Base-by-base conservation (phyloP, 139 green algal species). In the Raphidocelis subcapitata region DNA sequence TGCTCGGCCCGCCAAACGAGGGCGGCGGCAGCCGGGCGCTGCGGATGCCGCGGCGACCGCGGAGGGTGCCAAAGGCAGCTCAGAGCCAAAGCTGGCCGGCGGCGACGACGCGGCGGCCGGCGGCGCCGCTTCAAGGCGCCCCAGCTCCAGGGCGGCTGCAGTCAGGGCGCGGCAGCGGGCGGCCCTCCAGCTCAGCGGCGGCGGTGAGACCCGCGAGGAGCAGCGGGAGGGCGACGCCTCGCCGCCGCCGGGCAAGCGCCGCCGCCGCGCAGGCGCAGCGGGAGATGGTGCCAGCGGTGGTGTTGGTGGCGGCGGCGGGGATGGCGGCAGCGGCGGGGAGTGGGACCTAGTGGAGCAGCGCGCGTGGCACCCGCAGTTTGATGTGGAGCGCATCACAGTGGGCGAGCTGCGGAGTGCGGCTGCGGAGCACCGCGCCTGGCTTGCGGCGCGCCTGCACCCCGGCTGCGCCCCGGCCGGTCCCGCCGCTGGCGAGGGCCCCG, bases 321-420 rank as follows among this genome's bases (percentile, higher is more conserved):
- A 69, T 51, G 3, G 31, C 32, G 60, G 37, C 15, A 46, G 46
- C n/a, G n/a, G n/a, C n/a, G n/a, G n/a, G n/a, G n/a, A n/a, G 1
- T 81, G 69, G 76, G 66, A 80, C 47, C 29, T 67, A 1, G 23
- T 83, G 24, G 29, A 32, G 56, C 46, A 66, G 24, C 61, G 74
- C 29, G 35, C 31, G 29, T 85, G 82, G 79, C 76, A 85, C 54
- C 72, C 72, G 2, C 21, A 44, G n/a, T 74, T 74, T 31, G 24
- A 56, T 10, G 35, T 51, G 23, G 2, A 73, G 21, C 31, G 56
- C 31, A 16, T 83, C 5, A 54, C 29, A 1, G 41, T 72, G 21
- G n/a, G 65, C 35, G 32, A 80, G 24, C 61, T 83, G 2, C 37
- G 46, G 3, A 46, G 60, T 29, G 73, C 72, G 2, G 59, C 70